These are phyloP conservation scores for Pelargonium nanum DNA, from an alignment of 345 rosid species.

Conservation along the genomic window DNA sequence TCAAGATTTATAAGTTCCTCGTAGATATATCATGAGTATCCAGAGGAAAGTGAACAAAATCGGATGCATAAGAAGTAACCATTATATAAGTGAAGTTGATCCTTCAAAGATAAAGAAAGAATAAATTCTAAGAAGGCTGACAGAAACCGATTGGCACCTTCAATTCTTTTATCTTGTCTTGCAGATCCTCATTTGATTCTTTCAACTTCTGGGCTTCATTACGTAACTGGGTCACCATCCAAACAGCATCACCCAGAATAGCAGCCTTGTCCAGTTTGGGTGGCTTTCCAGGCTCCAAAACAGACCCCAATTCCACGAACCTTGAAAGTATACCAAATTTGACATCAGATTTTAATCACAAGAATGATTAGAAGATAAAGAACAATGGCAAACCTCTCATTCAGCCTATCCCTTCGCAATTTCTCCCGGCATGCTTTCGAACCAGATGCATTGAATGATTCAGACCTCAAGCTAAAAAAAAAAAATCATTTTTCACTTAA, in stretches of 20 bases:
- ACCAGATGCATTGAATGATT: conserved; percentile 14
- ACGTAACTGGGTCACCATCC: conserved; percentile 30
- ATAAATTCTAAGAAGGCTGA: background rate
- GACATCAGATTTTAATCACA: background rate
- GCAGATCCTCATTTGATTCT: conserved; percentile 31
- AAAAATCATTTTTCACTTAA: background rate
- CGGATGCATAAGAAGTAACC: background rate
- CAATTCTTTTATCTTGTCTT: conserved; percentile 38
- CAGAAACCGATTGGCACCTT: conserved; percentile 13
- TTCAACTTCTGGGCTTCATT: conserved; percentile 33
- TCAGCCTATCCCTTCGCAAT: conserved; percentile 39
- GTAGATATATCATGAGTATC: background rate
- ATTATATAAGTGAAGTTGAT: background rate
- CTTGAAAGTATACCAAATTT: conserved; percentile 12
- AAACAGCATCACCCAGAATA: conserved; percentile 32
- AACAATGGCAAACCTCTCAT: conserved; percentile 28
- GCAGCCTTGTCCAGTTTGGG: conserved; percentile 38
- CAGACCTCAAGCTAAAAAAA: conserved; percentile 13
- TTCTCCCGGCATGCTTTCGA: conserved; percentile 52
- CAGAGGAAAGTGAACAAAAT: background rate
- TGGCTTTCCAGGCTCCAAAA: conserved; percentile 36
- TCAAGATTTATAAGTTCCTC: background rate
- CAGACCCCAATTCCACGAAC: conserved; percentile 35
- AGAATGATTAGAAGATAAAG: conserved; percentile 4
- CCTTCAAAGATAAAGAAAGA: background rate